phyloP scores from a whole-genome alignment of 805 yeast genomes.

The Kazachstania psychrophila region DNA sequence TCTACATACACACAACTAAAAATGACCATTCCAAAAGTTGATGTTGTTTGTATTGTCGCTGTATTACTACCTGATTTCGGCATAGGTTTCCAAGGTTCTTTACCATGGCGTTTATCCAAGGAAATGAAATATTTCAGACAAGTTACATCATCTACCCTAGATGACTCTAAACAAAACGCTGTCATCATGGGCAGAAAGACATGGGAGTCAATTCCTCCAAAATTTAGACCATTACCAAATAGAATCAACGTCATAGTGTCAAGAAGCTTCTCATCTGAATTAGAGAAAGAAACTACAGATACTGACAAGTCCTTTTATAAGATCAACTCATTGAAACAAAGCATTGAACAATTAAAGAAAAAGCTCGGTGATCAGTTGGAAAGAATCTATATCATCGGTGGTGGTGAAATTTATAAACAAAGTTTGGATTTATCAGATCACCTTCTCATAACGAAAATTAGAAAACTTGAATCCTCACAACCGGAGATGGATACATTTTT shows the following conservation, averaged over 20 bases:
- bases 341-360: conserved; percentile 29
- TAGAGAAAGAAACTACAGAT: conserved; percentile 7
- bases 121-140: conserved; percentile 82
- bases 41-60: conserved; percentile 69
- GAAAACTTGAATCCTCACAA: conserved; percentile 19
- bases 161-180: conserved; percentile 44
- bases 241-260: conserved; percentile 73
- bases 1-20: too few species aligned
- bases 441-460: conserved; percentile 63
- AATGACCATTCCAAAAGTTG: conserved; percentile 17
- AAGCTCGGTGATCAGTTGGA: conserved; percentile 30
- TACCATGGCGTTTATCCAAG: conserved; percentile 80
- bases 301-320: conserved; percentile 9
- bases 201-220: conserved; percentile 85
- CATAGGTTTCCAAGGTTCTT: conserved; percentile 68
- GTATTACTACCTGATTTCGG: conserved; percentile 74
- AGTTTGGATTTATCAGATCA: conserved; percentile 41
- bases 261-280: conserved; percentile 26
- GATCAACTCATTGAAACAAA: conserved; percentile 38
- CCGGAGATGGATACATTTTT: conserved; percentile 69
- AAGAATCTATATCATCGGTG: conserved; percentile 79
- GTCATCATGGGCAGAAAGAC: conserved; percentile 95
- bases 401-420: conserved; percentile 73
- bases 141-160: conserved; percentile 45
- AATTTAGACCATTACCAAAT: conserved; percentile 72